These are phyloP conservation scores for Mycosphaerella sp. DNA, from an alignment of 2,329 filamentous ascomycete species.

Conservation along the genomic window DNA sequence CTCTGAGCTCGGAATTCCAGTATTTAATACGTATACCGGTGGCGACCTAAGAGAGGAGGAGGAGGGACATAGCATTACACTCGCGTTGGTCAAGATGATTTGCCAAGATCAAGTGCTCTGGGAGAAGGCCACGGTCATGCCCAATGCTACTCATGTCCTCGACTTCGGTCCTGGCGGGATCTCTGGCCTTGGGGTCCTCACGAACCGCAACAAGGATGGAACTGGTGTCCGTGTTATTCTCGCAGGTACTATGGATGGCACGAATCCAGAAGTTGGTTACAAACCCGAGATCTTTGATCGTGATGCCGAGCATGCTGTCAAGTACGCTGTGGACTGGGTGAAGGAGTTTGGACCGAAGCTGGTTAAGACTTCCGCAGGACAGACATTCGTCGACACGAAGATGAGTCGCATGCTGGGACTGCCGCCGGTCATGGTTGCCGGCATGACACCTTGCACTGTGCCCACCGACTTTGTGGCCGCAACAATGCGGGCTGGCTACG, in stretches of 20 bases:
- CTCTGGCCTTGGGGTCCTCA: slow-evolving; percentile 89
- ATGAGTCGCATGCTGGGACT: slow-evolving; percentile 82
- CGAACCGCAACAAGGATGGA: slow-evolving; percentile 98
- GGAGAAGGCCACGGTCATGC: slow-evolving; percentile 91
- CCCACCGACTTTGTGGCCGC: slow-evolving; percentile 88
- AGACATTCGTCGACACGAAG: slow-evolving; percentile 93
- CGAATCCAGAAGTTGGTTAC: slow-evolving; percentile 86
- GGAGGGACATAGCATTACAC: slow-evolving; percentile 69
- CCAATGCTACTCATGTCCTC: slow-evolving; percentile 83
- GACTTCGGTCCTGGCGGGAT: slow-evolving; percentile 97
- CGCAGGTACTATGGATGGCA: slow-evolving; percentile 86
- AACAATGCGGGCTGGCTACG: slow-evolving; percentile 92
- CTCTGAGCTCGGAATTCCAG: slow-evolving; percentile 68
- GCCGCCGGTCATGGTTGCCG: slow-evolving; percentile 82
- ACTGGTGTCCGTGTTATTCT: slow-evolving; percentile 95
- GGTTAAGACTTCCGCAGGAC: slow-evolving; percentile 78
- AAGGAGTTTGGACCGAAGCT: slow-evolving; percentile 93
- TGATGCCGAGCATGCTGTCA: slow-evolving; percentile 88
- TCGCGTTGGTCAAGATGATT: slow-evolving; percentile 82
- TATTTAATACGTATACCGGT: slow-evolving; percentile 86
- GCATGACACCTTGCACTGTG: slow-evolving; percentile 88
- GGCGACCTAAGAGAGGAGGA: slow-evolving; percentile 69
- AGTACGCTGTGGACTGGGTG: slow-evolving; percentile 95
- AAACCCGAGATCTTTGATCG: slow-evolving; percentile 97
- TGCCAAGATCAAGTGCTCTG: slow-evolving; percentile 91